These are phyloP conservation scores for Tulasnella sp. DNA, from an alignment of 768 basidiomycete genomes.

Conservation along the genomic window DNA sequence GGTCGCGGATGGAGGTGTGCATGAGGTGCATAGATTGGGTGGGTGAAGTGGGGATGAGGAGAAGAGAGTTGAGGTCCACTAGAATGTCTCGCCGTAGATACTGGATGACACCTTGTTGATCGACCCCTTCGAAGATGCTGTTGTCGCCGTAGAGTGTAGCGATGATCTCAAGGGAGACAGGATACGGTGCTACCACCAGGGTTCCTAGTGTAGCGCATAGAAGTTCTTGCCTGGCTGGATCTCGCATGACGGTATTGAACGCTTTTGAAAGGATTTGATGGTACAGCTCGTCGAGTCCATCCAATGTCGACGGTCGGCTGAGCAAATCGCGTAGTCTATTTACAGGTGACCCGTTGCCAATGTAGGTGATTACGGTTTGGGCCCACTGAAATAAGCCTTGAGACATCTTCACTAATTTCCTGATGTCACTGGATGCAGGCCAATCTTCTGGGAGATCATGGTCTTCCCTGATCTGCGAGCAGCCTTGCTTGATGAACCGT, in stretches of 20 bases:
- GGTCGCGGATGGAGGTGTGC: constrained; percentile 29
- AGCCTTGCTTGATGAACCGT: background rate
- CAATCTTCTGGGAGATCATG: background rate
- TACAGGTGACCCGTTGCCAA: background rate
- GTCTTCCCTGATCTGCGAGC: background rate
- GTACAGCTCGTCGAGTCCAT: background rate
- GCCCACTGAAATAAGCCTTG: background rate
- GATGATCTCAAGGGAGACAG: background rate
- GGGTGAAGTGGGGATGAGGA: constrained; percentile 52
- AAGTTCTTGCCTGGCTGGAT: background rate
- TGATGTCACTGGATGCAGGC: background rate
- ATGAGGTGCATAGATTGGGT: constrained; percentile 27
- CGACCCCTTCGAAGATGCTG: background rate
- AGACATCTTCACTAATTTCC: background rate
- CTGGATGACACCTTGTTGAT: background rate
- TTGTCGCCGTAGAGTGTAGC: background rate
- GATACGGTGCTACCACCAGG: background rate
- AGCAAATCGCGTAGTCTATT: background rate
- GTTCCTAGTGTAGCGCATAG: background rate
- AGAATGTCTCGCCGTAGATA: background rate
- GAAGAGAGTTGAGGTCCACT: background rate
- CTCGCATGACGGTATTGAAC: background rate
- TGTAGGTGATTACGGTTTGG: background rate
- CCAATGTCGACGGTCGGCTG: background rate
- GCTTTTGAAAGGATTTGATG: background rate